phyloP scores from a whole-genome alignment of 2,329 filamentous ascomycete species.

The Scortechinia acanthostroma region DNA sequence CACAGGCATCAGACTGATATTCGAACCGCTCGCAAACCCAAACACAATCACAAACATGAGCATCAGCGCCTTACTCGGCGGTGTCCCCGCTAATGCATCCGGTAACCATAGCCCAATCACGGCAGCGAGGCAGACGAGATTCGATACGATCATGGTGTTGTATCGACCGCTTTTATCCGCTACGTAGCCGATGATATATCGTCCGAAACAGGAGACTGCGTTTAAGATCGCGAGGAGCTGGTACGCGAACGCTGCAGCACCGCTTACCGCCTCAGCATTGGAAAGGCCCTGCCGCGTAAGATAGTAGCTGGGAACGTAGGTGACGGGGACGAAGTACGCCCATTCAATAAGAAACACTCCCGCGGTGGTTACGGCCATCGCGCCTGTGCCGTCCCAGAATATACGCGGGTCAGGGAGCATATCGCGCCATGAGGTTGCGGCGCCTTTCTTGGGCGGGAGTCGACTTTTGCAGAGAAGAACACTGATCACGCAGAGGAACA shows the following conservation, averaged over 20 bases:
- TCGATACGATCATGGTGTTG: constrained; percentile 16
- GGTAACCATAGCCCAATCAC: constrained; percentile 16
- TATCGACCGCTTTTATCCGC: constrained; percentile 15
- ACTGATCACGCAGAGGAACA: constrained; percentile 16
- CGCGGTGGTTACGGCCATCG: constrained; percentile 9
- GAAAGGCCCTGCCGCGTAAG: constrained; percentile 9
- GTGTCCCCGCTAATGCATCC: too few species aligned
- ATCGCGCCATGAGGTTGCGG: too few species aligned
- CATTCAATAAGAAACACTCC: constrained; percentile 14
- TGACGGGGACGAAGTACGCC: constrained; percentile 15
- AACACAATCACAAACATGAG: constrained; percentile 17
- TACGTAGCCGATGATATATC: constrained; percentile 11
- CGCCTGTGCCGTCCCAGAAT: too few species aligned
- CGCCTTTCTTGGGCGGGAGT: neutral
- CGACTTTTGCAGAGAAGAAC: constrained; percentile 7
- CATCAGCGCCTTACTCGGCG: constrained; percentile 7
- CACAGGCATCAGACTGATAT: constrained; percentile 23
- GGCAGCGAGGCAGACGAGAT: constrained; percentile 13
- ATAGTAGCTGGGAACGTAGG: constrained; percentile 15
- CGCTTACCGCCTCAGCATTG: neutral
- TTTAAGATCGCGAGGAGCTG: constrained; percentile 15
- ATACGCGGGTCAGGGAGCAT: constrained; percentile 9
- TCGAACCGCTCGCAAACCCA: constrained; percentile 24
- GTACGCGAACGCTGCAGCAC: constrained; percentile 10
- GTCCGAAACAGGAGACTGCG: constrained; percentile 11